Conservation (phyloP, 2,329 filamentous ascomycete species). For the Metarhizium album region DNA sequence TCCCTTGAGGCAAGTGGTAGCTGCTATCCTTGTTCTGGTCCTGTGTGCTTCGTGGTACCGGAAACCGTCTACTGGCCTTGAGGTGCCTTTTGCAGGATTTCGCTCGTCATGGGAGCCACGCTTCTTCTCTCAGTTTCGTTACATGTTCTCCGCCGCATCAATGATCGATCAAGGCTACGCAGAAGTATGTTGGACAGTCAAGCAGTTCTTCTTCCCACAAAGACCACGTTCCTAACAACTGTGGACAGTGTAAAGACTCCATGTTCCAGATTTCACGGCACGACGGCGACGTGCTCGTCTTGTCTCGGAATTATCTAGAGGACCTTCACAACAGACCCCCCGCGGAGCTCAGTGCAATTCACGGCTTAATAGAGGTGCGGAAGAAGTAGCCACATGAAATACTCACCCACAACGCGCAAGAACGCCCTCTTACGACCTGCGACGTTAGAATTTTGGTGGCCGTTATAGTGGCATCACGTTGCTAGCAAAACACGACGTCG, state of each 20-base stretch:
- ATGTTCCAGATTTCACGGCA: slow-evolving; percentile 6
- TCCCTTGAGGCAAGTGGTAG: neutral
- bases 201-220: neutral
- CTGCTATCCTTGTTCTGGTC: neutral
- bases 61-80: neutral
- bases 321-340: slow-evolving; percentile 7
- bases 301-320: slow-evolving; percentile 7
- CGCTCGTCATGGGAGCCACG: slow-evolving; percentile 5
- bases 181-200: neutral
- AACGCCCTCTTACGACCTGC: neutral
- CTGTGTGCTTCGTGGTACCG: neutral
- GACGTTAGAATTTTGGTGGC: slow-evolving; percentile 8
- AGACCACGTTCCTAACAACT: neutral
- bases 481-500: slow-evolving; percentile 6
- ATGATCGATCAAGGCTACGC: slow-evolving; percentile 8
- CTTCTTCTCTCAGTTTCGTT: slow-evolving; percentile 4
- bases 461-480: slow-evolving; percentile 6
- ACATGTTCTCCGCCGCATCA: neutral
- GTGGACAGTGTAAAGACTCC: slow-evolving; percentile 6
- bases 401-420: neutral
- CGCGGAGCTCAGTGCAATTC: slow-evolving; percentile 5
- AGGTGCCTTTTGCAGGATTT: slow-evolving; percentile 5
- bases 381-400: neutral
- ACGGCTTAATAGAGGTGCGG: slow-evolving; percentile 6
- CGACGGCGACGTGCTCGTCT: slow-evolving; percentile 6